Percentiles rank a stretch among this genome's conserved stretches.
These are phyloP conservation scores for Agaricus blazei DNA, from an alignment of 768 basidiomycete species.

Conservation along the genomic window DNA sequence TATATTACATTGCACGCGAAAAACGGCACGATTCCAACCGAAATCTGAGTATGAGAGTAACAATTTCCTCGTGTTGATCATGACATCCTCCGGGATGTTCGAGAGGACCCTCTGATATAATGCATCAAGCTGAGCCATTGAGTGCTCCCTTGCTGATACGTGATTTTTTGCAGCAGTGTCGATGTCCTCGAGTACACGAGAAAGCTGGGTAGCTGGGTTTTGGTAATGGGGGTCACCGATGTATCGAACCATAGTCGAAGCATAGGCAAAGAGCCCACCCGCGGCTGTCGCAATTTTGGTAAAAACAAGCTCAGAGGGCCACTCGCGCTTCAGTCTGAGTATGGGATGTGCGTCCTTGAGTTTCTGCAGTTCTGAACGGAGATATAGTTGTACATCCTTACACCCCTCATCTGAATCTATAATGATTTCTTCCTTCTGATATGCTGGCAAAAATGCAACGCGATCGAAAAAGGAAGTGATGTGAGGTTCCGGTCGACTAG, in stretches of 20 bases:
- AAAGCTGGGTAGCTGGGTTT: background rate
- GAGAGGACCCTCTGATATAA: background rate
- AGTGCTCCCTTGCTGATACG: background rate
- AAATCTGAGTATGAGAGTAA: too few species aligned
- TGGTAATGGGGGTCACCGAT: constrained; percentile 9
- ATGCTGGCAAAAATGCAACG: background rate
- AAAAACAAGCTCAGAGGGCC: constrained; percentile 14
- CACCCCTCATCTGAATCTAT: constrained; percentile 10
- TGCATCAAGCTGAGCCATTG: background rate
- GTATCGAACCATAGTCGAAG: constrained; percentile 17
- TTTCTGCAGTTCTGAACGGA: constrained; percentile 5
- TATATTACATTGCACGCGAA: too few species aligned
- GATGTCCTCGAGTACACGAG: background rate
- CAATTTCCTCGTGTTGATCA: too few species aligned
- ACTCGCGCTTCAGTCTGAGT: background rate
- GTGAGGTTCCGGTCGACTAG: constrained; percentile 22
- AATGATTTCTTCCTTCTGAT: background rate
- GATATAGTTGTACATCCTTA: constrained; percentile 11
- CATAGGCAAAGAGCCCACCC: constrained; percentile 21
- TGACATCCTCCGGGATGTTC: too few species aligned
- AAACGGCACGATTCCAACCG: too few species aligned
- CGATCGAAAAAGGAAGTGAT: constrained; percentile 12
- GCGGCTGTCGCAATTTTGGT: constrained; percentile 14
- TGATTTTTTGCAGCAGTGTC: background rate
- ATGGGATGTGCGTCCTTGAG: constrained; percentile 5